Percentiles rank a stretch among this genome's conserved stretches.
Evolutionary conservation across 1,284 basidiomycete species (phyloP).

Genomic region (Meira miltonrushii): DNA sequence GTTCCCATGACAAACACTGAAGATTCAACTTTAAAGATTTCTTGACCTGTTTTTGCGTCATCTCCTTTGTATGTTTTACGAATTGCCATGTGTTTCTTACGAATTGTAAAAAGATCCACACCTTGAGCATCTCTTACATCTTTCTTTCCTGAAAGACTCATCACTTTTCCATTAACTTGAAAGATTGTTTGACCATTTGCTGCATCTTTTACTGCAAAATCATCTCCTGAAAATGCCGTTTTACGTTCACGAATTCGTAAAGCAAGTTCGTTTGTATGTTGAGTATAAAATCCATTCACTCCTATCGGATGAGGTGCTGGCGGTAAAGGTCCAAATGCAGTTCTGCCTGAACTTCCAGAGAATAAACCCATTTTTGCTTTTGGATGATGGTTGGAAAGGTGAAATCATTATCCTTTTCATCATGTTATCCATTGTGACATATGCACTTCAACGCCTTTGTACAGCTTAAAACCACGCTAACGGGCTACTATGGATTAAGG

Average conservation of each 20-base stretch:
- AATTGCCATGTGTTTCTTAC: slow-evolving; percentile 6
- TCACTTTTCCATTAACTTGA: slow-evolving; percentile 18
- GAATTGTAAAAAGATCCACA: slow-evolving; percentile 15
- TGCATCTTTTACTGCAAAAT: slow-evolving; percentile 31
- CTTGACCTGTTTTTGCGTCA: slow-evolving; percentile 1
- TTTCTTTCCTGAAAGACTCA: slow-evolving; percentile 21
- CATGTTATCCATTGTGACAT: too few species aligned
- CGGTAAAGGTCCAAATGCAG: slow-evolving; percentile 9
- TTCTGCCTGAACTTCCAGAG: not conserved
- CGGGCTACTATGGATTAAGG: too few species aligned
- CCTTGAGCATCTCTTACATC: slow-evolving; percentile 13
- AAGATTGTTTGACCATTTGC: slow-evolving; percentile 17
- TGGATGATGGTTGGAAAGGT: not conserved
- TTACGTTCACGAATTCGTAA: slow-evolving; percentile 25
- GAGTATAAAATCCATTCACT: slow-evolving; percentile 19
- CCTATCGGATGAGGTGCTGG: slow-evolving; percentile 22
- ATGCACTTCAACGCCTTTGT: too few species aligned
- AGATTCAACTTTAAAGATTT: not conserved
- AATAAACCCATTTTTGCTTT: not conserved
- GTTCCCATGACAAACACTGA: slow-evolving; percentile 14
- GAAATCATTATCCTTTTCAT: not conserved
- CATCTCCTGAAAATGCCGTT: slow-evolving; percentile 18
- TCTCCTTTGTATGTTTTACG: slow-evolving; percentile 4
- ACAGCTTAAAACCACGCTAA: too few species aligned
- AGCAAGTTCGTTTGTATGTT: slow-evolving; percentile 21